Evolutionary conservation across 768 basidiomycete genomes (phyloP).

Genomic region (Collybia mongolica): DNA sequence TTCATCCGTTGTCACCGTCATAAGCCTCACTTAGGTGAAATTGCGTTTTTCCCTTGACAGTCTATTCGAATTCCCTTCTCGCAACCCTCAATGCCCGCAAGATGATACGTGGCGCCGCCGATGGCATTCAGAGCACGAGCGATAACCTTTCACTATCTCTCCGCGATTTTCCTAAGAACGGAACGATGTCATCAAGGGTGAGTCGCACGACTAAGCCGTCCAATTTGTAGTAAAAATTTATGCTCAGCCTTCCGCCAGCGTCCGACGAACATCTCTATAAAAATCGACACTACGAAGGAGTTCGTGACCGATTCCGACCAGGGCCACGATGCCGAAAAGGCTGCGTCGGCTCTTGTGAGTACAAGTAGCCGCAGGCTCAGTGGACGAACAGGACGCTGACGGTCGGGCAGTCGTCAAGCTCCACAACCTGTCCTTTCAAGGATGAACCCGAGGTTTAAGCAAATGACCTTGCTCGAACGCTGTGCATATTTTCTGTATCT

Average conservation of each 20-base stretch:
- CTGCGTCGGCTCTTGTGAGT: slow-evolving; percentile 15
- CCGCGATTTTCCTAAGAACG: slow-evolving; percentile 35
- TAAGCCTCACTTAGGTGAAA: background rate
- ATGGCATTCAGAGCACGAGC: slow-evolving; percentile 38
- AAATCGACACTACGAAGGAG: slow-evolving; percentile 54
- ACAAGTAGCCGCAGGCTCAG: background rate
- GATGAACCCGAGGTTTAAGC: background rate
- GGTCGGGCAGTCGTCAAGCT: background rate
- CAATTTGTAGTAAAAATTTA: background rate
- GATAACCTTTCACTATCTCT: slow-evolving; percentile 39
- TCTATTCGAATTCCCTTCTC: slow-evolving; percentile 62
- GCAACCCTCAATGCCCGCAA: slow-evolving; percentile 58
- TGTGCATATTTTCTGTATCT: too few relatives aligned
- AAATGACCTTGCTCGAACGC: too few relatives aligned
- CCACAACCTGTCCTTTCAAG: background rate
- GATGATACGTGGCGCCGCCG: slow-evolving; percentile 39
- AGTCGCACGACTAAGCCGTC: background rate
- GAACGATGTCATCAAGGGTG: slow-evolving; percentile 30
- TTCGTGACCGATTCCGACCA: slow-evolving; percentile 40
- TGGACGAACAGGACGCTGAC: background rate
- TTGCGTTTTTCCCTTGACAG: slow-evolving; percentile 25
- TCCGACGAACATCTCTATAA: slow-evolving; percentile 50
- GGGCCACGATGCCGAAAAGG: slow-evolving; percentile 24
- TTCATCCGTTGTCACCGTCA: background rate
- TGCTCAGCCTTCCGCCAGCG: slow-evolving; percentile 22